Evolutionary conservation across 148 eudicot species (phyloP), one percentile per base, ranked within the genome.

Genomic region (Chenopodium quinoa): DNA sequence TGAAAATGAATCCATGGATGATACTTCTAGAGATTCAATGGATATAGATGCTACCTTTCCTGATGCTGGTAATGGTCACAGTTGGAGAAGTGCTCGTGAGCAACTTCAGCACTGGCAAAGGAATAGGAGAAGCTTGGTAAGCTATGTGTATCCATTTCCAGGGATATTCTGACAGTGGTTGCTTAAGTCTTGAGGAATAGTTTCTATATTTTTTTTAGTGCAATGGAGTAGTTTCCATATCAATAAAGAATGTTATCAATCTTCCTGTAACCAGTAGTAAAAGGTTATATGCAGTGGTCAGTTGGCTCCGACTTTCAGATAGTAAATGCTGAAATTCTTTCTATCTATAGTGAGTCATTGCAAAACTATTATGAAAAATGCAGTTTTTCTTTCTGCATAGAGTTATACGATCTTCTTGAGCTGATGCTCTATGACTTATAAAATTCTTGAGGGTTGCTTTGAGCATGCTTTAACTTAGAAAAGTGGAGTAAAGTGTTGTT

Each of bases 61-160:
- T 75, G 90, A 88, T 88, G 92, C 92, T 66, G 91, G 78, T 44
- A 90, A 91, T 87, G 88, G 91, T 71, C 84, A 86, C 78, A 91
- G 80, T 44, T 94, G 98, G 98, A 94, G 85, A 88, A 94, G 97
- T 86, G 91, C 98, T 62, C 97, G 84, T 67, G 98, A 94, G 81
- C 97, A 94, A 84, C 98, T 94, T 87, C 97, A 94, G 86, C 98
- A 92, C 86, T 94, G 98, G 98, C 98, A 94, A 87, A 92, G 92
- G 90, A 94, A 94, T 86, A 89, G 98, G 91, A 91, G 98, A 85
- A 94, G 86, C 80, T 85, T 94, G 92, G 98, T 94, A 88, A 75
- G 92, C 67, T 78, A 48, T 47, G 50, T 20, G 50, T 23, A 20
- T 23, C 32, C 56, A n/a, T 40, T 65, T 46, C 34, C 46, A 37